Conservation (phyloP, 306 rosid species). For the Chamaecrista fasciculata region DNA sequence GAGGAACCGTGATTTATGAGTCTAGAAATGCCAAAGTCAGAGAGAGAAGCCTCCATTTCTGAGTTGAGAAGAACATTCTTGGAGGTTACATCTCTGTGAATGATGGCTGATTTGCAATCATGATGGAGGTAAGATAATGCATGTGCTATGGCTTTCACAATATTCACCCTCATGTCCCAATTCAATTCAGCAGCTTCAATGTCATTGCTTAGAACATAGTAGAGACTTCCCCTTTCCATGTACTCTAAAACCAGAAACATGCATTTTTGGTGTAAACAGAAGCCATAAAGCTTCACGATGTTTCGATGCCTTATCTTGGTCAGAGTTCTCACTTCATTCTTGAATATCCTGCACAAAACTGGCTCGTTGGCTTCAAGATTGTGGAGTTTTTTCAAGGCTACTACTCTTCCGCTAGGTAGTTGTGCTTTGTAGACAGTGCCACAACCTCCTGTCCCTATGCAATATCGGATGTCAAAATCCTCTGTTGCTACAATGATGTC, state of each 20-base stretch:
- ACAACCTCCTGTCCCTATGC: background rate
- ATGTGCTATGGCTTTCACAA: slow-evolving; percentile 23
- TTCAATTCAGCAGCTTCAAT: slow-evolving; percentile 1
- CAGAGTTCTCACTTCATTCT: background rate
- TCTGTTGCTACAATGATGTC: background rate
- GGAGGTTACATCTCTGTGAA: background rate
- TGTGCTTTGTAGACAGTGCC: background rate
- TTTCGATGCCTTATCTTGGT: background rate
- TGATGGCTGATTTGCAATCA: background rate
- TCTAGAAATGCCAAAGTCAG: slow-evolving; percentile 10
- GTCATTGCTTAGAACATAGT: background rate
- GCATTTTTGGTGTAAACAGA: background rate
- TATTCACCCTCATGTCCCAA: slow-evolving; percentile 29
- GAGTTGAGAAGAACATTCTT: background rate
- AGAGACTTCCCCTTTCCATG: slow-evolving; percentile 7
- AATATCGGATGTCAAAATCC: background rate
- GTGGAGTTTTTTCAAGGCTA: background rate
- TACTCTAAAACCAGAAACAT: slow-evolving; percentile 10
- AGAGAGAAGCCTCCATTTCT: background rate
- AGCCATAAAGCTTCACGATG: background rate
- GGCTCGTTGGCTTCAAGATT: background rate
- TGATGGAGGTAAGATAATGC: slow-evolving; percentile 1
- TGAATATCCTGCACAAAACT: background rate
- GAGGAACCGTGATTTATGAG: background rate
- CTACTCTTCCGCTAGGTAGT: background rate